Conservation (phyloP, 139 green algal species). For the Raphidocelis subcapitata region DNA sequence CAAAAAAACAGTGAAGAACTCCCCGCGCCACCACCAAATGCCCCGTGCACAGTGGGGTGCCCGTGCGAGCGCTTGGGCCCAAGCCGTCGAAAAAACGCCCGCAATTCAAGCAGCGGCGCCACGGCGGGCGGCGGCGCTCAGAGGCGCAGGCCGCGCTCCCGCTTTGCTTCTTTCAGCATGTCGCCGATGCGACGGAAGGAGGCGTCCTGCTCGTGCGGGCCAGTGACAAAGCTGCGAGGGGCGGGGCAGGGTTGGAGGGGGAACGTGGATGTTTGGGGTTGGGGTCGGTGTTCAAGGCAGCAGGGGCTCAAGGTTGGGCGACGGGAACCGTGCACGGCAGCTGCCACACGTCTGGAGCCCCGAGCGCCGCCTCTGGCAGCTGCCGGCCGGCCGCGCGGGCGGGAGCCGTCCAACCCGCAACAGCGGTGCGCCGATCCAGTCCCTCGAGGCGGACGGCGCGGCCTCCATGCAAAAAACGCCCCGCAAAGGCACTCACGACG, state of each 20-base stretch:
- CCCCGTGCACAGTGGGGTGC: too few species aligned
- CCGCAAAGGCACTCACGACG: conserved; percentile 23
- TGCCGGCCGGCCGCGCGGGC: not conserved
- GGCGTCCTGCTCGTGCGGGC: conserved; percentile 39
- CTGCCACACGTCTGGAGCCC: not conserved
- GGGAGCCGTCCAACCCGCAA: not conserved
- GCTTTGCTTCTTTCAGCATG: conserved; percentile 35
- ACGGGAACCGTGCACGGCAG: conserved; percentile 6
- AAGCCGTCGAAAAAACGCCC: too few species aligned
- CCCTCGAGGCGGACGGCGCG: not conserved
- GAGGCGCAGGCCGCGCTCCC: conserved; percentile 13
- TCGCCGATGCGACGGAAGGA: conserved; percentile 46
- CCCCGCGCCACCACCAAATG: too few species aligned
- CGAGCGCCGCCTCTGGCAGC: too few species aligned
- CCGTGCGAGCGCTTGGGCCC: too few species aligned
- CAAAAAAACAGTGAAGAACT: too few species aligned
- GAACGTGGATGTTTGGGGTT: not conserved
- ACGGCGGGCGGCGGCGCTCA: too few species aligned
- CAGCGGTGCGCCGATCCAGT: not conserved
- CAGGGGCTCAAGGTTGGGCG: not conserved
- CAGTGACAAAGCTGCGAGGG: conserved; percentile 26
- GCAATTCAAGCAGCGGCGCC: too few species aligned
- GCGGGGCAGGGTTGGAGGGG: not conserved
- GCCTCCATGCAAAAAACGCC: not conserved
- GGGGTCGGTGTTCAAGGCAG: not conserved